These are phyloP conservation scores for Hypsizygus marmoreus DNA, from an alignment of 768 basidiomycete genomes.

Conservation along the genomic window DNA sequence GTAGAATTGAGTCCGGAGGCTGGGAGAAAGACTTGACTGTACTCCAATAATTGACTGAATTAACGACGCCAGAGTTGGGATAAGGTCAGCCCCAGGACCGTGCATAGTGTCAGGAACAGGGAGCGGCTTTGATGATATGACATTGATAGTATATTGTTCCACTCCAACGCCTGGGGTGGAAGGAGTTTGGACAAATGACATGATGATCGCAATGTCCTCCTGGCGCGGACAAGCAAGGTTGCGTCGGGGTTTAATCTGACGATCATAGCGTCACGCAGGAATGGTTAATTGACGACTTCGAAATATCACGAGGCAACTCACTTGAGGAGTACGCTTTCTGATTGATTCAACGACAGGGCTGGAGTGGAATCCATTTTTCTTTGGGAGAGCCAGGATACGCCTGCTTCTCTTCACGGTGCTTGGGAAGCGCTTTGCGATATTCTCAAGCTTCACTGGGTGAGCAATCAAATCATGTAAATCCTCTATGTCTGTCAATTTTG, in stretches of 20 bases:
- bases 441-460: constrained; percentile 27
- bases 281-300: background rate
- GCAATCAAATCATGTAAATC: constrained; percentile 41
- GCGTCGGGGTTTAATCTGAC: constrained; percentile 42
- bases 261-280: background rate
- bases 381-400: constrained; percentile 39
- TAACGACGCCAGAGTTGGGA: constrained; percentile 35
- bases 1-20: constrained; percentile 44
- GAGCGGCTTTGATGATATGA: constrained; percentile 25
- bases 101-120: constrained; percentile 19
- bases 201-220: constrained; percentile 47
- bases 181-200: constrained; percentile 46
- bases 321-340: background rate
- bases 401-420: constrained; percentile 40
- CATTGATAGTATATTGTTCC: constrained; percentile 38
- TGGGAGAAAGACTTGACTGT: constrained; percentile 15
- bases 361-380: constrained; percentile 17
- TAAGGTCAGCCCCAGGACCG: constrained; percentile 31
- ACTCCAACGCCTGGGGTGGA: constrained; percentile 31
- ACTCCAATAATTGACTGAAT: constrained; percentile 35
- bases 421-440: constrained; percentile 32
- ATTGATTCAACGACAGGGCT: constrained; percentile 31
- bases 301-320: background rate
- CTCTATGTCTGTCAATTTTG: constrained; percentile 45
- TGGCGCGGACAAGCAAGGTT: constrained; percentile 44